Base-by-base conservation (phyloP, 192 early-diverging fungal species). In the Physocladia obscura region DNA sequence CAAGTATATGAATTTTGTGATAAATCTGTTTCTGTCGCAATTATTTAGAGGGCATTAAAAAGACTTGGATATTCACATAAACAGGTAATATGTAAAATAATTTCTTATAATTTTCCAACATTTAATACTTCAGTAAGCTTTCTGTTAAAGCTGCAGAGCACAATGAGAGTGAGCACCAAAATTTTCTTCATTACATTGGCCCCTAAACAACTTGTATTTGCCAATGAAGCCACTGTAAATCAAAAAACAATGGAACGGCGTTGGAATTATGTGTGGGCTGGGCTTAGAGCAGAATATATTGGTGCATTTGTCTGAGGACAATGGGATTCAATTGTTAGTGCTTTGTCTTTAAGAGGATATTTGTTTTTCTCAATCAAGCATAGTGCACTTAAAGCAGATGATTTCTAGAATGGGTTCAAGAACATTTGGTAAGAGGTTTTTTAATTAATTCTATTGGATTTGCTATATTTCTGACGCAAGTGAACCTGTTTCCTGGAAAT, bases 401-500 rank as follows among this genome's bases (percentile, higher is more conserved):
- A 15, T n/a, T 59, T 15, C 15, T 32, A 2, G n/a, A 3, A 3
- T 59, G n/a, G 11, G 6, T 38, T 22, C 8, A 15, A 27, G 57
- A 59, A 59, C 17, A 32, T n/a, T 35, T 59, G 57, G 57, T 59
- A 17, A 35, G 57, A 36, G 6, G n/a, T n/a, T n/a, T n/a, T n/a
- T n/a, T n/a, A n/a, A n/a, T n/a, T n/a, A n/a, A n/a, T n/a, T n/a
- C n/a, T n/a, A n/a, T n/a, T n/a, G n/a, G n/a, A n/a, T n/a, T n/a
- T n/a, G n/a, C n/a, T n/a, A n/a, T n/a, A n/a, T n/a, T n/a, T n/a
- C n/a, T n/a, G n/a, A n/a, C n/a, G n/a, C n/a, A n/a, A n/a, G n/a
- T n/a, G n/a, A n/a, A n/a, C n/a, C n/a, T n/a, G n/a, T n/a, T n/a
- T n/a, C n/a, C n/a, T n/a, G n/a, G n/a, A n/a, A n/a, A n/a, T n/a